Base-by-base conservation (phyloP, 805 yeast species). In the Saccharomycopsis babjevae region DNA sequence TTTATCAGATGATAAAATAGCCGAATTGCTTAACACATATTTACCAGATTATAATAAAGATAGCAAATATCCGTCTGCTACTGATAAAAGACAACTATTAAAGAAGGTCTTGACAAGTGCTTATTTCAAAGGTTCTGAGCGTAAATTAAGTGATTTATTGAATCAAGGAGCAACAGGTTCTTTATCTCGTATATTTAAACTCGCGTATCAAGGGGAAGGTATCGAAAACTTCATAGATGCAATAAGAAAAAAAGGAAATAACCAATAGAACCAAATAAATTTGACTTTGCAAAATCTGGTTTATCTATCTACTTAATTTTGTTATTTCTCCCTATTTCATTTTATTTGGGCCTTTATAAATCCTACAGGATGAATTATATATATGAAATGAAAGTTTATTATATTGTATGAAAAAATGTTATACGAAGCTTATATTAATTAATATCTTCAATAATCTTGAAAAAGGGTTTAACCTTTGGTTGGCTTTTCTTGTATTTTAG, bases 161-260 rank as follows among this genome's bases (percentile, higher is more conserved):
- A 68, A 67, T n/a, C 68, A 69, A 16, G 82, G 81, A 11, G 79
- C 81, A 13, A 83, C 85, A 5, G 74, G 71, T 62, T 65, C 82
- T 50, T 74, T 83, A 46, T 72, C 86, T 38, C 75, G 73, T 60
- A 75, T 80, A 46, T 72, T 82, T 50, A 79, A 77, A n/a, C 73
- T 73, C 65, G 76, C 73, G 5, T 83, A 83, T 64, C 58, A 69
- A 10, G 86, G 85, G 10, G 86, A 83, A 67, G 86, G 86, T 0
- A 70, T 82, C 40, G 79, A 74, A 42, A 78, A 78, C 15, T 82
- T 81, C 62, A 68, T 83, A 64, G 66, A 68, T 18, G 82, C 81
- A 4, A 68, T 78, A 11, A 71, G 81, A 59, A 67, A 70, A 57
- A 50, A 66, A 60, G 67, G 70, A 46, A 46, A 10, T 18, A 20